phyloP scores from a whole-genome alignment of 148 eudicot genomes.

The Rhododendron griersonianum region DNA sequence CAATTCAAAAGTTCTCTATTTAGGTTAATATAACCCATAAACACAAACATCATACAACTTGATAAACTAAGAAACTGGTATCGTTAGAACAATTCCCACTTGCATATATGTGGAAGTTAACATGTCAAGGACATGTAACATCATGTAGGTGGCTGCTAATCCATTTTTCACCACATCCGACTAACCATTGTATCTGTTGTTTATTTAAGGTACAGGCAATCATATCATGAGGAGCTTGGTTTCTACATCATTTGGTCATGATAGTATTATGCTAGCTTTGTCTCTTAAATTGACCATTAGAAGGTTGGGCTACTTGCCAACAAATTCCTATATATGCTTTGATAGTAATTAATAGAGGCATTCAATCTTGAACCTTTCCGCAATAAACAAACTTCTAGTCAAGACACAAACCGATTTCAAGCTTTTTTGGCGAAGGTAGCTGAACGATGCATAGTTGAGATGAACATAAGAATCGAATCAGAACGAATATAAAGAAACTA shows the following conservation, averaged over 20 bases:
- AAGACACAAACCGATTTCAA: neutral
- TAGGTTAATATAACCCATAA: neutral
- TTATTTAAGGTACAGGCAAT: neutral
- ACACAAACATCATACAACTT: neutral
- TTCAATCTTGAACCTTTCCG: neutral
- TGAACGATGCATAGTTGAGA: neutral
- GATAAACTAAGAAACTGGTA: neutral
- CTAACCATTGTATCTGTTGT: neutral
- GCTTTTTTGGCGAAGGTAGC: neutral
- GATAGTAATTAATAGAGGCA: neutral
- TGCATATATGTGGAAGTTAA: neutral
- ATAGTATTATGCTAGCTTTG: neutral
- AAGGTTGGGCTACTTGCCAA: neutral
- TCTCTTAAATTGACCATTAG: neutral
- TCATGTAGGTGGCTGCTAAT: neutral
- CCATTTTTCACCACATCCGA: neutral
- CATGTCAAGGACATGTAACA: neutral
- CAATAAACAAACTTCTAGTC: neutral
- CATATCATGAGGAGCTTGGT: neutral
- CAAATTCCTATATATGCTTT: neutral
- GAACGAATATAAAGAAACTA: neutral
- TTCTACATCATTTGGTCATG: neutral
- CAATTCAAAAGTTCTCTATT: neutral
- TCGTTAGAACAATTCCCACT: neutral
- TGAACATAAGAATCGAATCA: neutral